These are phyloP conservation scores for Psidium guajava DNA, from an alignment of 345 rosid species.

Conservation along the genomic window DNA sequence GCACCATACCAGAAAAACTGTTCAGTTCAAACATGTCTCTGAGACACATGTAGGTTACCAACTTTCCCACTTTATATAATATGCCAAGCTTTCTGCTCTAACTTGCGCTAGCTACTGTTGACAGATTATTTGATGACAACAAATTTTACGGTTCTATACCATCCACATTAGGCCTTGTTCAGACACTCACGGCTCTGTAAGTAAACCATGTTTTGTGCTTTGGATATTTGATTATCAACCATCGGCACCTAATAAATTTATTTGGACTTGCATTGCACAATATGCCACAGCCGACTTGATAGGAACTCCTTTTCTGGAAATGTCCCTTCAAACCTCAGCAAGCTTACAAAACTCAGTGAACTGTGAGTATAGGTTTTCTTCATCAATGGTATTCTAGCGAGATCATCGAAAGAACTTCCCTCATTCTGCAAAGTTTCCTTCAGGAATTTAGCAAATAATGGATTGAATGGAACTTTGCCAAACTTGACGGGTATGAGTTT, in stretches of 20 bases:
- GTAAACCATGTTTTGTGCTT: conserved; percentile 3
- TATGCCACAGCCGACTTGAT: conserved; percentile 25
- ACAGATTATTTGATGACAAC: conserved; percentile 33
- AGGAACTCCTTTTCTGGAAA: conserved; percentile 17
- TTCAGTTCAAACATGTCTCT: conserved; percentile 26
- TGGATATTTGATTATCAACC: background rate
- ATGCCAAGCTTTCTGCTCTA: background rate
- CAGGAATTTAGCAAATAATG: conserved; percentile 26
- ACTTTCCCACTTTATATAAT: background rate
- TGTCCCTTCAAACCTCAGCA: conserved; percentile 16
- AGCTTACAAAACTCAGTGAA: conserved; percentile 9
- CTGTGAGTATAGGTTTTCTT: conserved; percentile 18
- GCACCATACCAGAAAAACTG: conserved; percentile 23
- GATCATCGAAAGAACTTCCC: background rate
- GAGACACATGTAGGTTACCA: conserved; percentile 26
- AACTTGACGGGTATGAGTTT: conserved; percentile 18
- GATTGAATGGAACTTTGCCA: conserved; percentile 21
- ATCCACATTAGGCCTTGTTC: conserved; percentile 17
- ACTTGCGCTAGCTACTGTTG: background rate
- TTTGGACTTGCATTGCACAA: background rate
- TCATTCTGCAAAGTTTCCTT: background rate
- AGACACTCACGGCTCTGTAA: conserved; percentile 22
- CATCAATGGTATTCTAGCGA: background rate
- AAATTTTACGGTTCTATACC: conserved; percentile 19
- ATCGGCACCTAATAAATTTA: background rate